These are phyloP conservation scores for Podaxis mareebaensis DNA, from an alignment of 768 basidiomycete genomes.

Conservation along the genomic window DNA sequence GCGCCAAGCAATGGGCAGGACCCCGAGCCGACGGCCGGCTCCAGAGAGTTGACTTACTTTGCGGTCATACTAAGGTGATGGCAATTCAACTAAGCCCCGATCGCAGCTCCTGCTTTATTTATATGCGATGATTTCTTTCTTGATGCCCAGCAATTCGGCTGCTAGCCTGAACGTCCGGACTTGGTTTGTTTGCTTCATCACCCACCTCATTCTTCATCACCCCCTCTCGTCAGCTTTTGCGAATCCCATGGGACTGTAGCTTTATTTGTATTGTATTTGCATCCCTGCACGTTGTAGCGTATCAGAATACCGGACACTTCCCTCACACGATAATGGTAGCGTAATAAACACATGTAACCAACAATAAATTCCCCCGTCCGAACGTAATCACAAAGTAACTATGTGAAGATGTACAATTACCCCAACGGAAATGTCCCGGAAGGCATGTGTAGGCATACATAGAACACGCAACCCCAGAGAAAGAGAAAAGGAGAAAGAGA, in stretches of 20 bases:
- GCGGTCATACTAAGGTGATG: neutral
- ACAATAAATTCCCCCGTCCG: neutral
- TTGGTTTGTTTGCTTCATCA: neutral
- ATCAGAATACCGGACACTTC: neutral
- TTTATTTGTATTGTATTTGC: neutral
- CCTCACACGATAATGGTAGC: neutral
- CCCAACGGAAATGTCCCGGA: conserved; percentile 5
- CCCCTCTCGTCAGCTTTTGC: neutral
- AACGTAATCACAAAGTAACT: neutral
- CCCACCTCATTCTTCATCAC: neutral
- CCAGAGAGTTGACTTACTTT: neutral
- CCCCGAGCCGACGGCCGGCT: neutral
- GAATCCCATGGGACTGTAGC: conserved; percentile 1
- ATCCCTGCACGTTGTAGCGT: neutral
- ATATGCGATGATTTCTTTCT: neutral
- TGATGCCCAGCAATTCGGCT: too few species aligned
- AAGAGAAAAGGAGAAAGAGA: neutral
- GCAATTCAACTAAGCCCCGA: neutral
- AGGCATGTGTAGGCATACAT: neutral
- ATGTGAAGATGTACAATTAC: neutral
- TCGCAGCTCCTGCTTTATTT: neutral
- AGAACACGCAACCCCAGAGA: neutral
- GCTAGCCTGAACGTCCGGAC: neutral
- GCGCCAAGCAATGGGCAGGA: neutral
- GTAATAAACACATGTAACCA: neutral